Evolutionary conservation across 768 basidiomycete genomes (phyloP).

Genomic region (Lyophyllum decastes): DNA sequence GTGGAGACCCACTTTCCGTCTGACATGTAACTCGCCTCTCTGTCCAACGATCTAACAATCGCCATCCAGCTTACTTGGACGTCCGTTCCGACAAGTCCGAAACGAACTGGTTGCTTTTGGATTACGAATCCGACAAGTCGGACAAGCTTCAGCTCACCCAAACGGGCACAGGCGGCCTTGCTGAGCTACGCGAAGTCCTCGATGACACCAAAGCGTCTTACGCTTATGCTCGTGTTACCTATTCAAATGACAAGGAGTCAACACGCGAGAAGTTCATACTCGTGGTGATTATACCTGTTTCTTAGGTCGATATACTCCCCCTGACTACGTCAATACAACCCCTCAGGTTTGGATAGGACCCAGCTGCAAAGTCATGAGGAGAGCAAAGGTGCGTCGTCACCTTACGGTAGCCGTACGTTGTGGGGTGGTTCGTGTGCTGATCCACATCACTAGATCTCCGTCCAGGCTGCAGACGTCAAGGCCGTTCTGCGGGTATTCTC

Average conservation of each 20-base stretch:
- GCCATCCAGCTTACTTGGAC: conserved; percentile 75
- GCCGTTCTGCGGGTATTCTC: conserved; percentile 73
- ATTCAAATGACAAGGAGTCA: conserved; percentile 85
- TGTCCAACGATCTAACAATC: conserved; percentile 24
- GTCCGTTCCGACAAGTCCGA: conserved; percentile 85
- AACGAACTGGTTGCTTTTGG: conserved; percentile 87
- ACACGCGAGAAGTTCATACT: conserved; percentile 88
- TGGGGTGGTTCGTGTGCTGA: conserved; percentile 24
- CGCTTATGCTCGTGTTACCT: conserved; percentile 83
- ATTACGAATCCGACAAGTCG: conserved; percentile 84
- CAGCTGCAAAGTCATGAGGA: conserved; percentile 86
- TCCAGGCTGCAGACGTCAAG: conserved; percentile 90
- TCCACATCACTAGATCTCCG: conserved; percentile 71
- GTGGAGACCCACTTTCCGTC: conserved; percentile 6
- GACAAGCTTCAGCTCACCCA: conserved; percentile 79
- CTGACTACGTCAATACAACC: conserved; percentile 14
- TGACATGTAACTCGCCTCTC: conserved; percentile 5
- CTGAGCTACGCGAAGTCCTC: conserved; percentile 72
- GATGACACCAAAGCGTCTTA: conserved; percentile 78
- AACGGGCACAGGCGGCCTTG: conserved; percentile 79
- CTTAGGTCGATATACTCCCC: conserved; percentile 20
- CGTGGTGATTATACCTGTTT: conserved; percentile 43
- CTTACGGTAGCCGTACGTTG: background rate
- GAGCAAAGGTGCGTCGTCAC: conserved; percentile 70
- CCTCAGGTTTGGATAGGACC: conserved; percentile 75